Evolutionary conservation across 371 early-diverging fungal species (phyloP), one percentile per base, ranked within the genome.

Genomic region (Saksenaea vasiformis): DNA sequence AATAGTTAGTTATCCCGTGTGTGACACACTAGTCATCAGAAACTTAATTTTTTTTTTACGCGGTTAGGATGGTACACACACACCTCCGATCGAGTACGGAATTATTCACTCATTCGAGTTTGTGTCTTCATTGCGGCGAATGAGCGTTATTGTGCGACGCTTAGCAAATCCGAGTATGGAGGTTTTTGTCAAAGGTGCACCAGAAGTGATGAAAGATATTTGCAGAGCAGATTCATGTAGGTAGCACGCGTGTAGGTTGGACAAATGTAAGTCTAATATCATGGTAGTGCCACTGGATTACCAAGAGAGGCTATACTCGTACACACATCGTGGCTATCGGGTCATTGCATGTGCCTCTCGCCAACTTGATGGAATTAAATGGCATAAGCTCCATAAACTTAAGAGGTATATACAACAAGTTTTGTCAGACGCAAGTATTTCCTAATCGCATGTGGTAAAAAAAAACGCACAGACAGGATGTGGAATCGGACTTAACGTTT

Each of bases 91-190:
- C 31, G 98, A 96, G 70, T 84, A 96, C 60, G 98, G 93, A 19
- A 95, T 98, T 24, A 84, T 99, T 44, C 90, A 94, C 44, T 87
- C 91, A 14, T 98, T 96, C 77, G 99, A 99, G 66, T 99, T 99
- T 85, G 90, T 93, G 13, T 89, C 96, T 7, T 79, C 88, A 0
- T 75, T 98, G 61, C 87, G 99, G 35, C 86, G 99, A 47, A 98
- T 98, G 97, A 90, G 93, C 68, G 99, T 99, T 1, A 84, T 99
- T 64, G 92, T 91, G n/a, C 87, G 90, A 67, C 82, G 79, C 5
- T 66, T 93, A 35, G 84, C 87, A 44, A 79, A 80, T 58, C 83
- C 85, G 1, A 80, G 82, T 44, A 91, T 93, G 81, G 93, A 96
- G 58, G 88, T 93, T 3, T 98, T 91, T 73, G 94, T 94, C 31